A percentile compares a stretch with the other conserved stretches of the same genome.
These are phyloP conservation scores for Tulasnella sp. DNA, from an alignment of 768 basidiomycete genomes.

Conservation along the genomic window DNA sequence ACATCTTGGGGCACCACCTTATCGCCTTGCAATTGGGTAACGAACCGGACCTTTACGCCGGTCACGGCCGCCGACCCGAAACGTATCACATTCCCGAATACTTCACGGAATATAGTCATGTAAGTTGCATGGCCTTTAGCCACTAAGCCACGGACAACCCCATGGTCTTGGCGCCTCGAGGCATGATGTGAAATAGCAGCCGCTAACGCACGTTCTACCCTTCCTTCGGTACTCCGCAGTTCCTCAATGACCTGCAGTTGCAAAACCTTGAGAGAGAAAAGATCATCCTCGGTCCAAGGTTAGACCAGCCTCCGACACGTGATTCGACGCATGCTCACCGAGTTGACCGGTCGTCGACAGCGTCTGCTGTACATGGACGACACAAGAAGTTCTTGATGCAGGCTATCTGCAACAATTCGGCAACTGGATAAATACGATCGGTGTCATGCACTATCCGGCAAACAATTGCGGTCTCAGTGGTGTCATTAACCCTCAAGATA, in stretches of 20 bases:
- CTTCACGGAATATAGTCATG: conserved; percentile 32
- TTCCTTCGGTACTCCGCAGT: background rate
- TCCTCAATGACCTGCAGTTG: conserved; percentile 4
- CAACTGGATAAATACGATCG: conserved; percentile 28
- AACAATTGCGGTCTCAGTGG: conserved; percentile 42
- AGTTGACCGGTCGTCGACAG: conserved; percentile 54
- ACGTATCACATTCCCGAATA: conserved; percentile 34
- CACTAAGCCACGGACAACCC: background rate
- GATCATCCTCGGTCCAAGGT: conserved; percentile 26
- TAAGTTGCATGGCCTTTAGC: background rate
- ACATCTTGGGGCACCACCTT: conserved; percentile 60
- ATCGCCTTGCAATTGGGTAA: conserved; percentile 71
- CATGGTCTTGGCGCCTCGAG: background rate
- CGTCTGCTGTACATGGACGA: conserved; percentile 60
- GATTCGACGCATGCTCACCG: conserved; percentile 36
- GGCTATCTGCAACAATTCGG: conserved; percentile 38
- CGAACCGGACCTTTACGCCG: conserved; percentile 72
- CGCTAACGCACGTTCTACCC: background rate
- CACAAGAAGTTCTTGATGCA: conserved; percentile 38
- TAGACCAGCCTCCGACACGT: background rate
- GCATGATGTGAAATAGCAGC: background rate
- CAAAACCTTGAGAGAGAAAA: conserved; percentile 15
- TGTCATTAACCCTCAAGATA: conserved; percentile 40
- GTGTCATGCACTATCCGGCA: conserved; percentile 33
- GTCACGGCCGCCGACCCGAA: conserved; percentile 44